These are phyloP conservation scores for Malus orientalis DNA, from an alignment of 306 rosid species.

Conservation along the genomic window DNA sequence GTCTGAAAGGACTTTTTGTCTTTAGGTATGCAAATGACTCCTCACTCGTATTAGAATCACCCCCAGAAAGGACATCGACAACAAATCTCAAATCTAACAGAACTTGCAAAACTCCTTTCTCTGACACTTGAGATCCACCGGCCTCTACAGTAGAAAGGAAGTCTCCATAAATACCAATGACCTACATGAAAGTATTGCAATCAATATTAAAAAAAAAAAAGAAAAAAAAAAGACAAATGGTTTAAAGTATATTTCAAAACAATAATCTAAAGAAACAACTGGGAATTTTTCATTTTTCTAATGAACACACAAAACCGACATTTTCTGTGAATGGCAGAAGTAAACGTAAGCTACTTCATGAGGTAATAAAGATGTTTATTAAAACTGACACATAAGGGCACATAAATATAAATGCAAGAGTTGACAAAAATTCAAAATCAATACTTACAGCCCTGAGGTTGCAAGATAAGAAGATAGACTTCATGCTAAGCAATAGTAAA, in stretches of 20 bases:
- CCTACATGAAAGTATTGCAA: conserved; percentile 36
- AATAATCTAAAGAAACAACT: background rate
- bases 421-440: background rate
- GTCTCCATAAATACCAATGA: conserved; percentile 60
- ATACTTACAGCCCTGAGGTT: background rate
- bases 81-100: conserved; percentile 83
- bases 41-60: conserved; percentile 49
- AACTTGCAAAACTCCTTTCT: conserved; percentile 86
- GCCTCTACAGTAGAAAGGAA: conserved; percentile 54
- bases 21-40: conserved; percentile 37
- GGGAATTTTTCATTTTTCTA: background rate
- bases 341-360: background rate
- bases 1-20: conserved; percentile 44
- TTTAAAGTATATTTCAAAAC: background rate
- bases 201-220: background rate
- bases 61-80: conserved; percentile 84
- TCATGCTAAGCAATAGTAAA: background rate
- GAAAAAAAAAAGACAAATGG: background rate
- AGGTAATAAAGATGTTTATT: background rate
- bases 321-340: background rate
- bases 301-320: background rate
- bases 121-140: conserved; percentile 65
- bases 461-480: background rate
- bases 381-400: background rate
- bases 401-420: background rate